These are phyloP conservation scores for Rhizopogon vinicolor DNA, from an alignment of 768 basidiomycete genomes.

Conservation along the genomic window DNA sequence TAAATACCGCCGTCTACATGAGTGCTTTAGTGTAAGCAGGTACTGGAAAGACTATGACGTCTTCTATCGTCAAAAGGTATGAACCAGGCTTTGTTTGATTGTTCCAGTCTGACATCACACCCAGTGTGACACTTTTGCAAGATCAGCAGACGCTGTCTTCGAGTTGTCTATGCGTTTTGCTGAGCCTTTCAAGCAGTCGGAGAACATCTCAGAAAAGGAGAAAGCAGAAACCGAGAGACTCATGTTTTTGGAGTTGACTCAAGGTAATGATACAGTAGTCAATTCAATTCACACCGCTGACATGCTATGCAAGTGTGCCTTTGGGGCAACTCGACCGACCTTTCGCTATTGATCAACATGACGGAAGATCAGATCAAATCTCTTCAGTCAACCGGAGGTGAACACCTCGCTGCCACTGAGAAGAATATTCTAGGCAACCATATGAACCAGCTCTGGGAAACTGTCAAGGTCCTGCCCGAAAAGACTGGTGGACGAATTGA, in stretches of 20 bases:
- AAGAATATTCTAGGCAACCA: slow-evolving; percentile 95
- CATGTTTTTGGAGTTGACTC: slow-evolving; percentile 91
- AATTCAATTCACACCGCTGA: background rate
- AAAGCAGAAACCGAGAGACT: slow-evolving; percentile 68
- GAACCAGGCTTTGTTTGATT: slow-evolving; percentile 1
- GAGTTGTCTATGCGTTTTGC: slow-evolving; percentile 91
- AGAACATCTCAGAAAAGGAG: slow-evolving; percentile 46
- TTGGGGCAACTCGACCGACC: slow-evolving; percentile 96
- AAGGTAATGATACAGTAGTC: slow-evolving; percentile 45
- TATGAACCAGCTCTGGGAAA: slow-evolving; percentile 65
- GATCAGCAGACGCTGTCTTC: slow-evolving; percentile 88
- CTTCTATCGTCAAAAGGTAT: slow-evolving; percentile 91
- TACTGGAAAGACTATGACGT: slow-evolving; percentile 91
- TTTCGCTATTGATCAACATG: slow-evolving; percentile 95
- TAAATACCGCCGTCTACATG: slow-evolving; percentile 87
- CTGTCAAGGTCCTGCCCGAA: slow-evolving; percentile 62
- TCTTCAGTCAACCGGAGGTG: slow-evolving; percentile 96
- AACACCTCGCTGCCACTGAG: slow-evolving; percentile 89
- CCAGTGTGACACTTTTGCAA: slow-evolving; percentile 92
- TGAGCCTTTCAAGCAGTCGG: slow-evolving; percentile 67
- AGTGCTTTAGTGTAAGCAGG: slow-evolving; percentile 90
- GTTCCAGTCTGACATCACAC: slow-evolving; percentile 6
- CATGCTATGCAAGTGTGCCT: slow-evolving; percentile 61
- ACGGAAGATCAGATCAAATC: slow-evolving; percentile 95
- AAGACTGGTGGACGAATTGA: slow-evolving; percentile 72